Base-by-base conservation (phyloP, 208 protist species). In the Crithidia acanthocephali region DNA sequence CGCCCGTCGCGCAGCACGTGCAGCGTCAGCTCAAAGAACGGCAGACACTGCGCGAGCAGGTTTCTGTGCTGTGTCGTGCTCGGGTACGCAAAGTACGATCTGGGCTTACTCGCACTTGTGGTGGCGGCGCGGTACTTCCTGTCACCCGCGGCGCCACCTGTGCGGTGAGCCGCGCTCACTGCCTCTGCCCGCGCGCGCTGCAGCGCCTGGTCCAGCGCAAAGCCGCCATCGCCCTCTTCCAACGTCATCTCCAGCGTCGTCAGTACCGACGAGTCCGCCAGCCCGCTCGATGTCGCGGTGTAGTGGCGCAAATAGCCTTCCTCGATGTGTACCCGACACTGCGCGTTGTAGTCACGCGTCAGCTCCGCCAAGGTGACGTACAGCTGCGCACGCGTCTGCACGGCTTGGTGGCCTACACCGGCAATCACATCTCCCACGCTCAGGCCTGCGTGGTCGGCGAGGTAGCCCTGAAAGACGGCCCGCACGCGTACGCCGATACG, bases 291-390 rank as follows among this genome's bases (percentile, higher is more conserved):
- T 9, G 64, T 2, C 8, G 47, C 53, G 4, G 37, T 45, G 60
- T 50, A 68, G 33, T 74, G 35, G 7, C 60, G 63, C 53, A 84
- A 27, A 50, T 67, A 82, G 23, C 48, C 72, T 27, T 58, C 48
- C 59, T 88, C 69, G 33, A 79, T 64, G 23, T 81, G 55, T 2
- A 88, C 45, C n/a, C 74, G 76, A 35, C 82, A 85, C 45, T 70
- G 75, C 44, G 67, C 72, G 67, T 80, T 80, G 76, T 90, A 73
- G 53, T 86, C 77, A 6, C 75, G 68, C 7, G 74, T 72, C 2
- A 83, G 47, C 76, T 88, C 83, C 7, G 51, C 68, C 50, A 93
- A 61, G 10, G 81, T 71, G 11, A 75, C 84, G 71, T 90, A 87
- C 35, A 90, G 77, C 62, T 88, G 78, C 16, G 83, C 82, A 51